A percentile compares a stretch with the other conserved stretches of the same genome.
These are phyloP conservation scores for Eucalyptus polyanthemos DNA, from an alignment of 345 rosid genomes.

Conservation along the genomic window DNA sequence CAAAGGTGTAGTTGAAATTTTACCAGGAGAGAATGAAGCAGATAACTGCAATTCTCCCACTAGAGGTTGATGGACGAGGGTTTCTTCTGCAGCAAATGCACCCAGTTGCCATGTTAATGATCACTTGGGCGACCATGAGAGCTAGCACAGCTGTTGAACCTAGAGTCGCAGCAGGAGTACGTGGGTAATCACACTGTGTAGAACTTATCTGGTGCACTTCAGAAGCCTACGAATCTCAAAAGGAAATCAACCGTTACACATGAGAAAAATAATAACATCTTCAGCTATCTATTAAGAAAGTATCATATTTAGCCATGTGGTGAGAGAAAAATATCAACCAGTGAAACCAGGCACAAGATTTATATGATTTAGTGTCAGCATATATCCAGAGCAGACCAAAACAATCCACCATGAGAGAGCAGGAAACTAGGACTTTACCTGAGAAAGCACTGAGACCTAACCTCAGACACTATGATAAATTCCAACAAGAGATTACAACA, in stretches of 20 bases:
- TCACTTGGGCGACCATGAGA: slow-evolving; percentile 56
- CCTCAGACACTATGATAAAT: neutral
- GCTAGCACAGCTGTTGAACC: slow-evolving; percentile 58
- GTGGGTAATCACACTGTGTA: slow-evolving; percentile 43
- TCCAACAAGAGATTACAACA: neutral
- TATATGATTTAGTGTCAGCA: neutral
- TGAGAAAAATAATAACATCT: neutral
- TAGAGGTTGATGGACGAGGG: slow-evolving; percentile 33
- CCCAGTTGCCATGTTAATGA: slow-evolving; percentile 43
- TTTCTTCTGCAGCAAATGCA: slow-evolving; percentile 74
- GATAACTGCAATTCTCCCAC: slow-evolving; percentile 50
- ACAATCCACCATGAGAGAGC: neutral
- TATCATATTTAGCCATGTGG: neutral
- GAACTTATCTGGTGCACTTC: slow-evolving; percentile 20
- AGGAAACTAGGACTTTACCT: neutral
- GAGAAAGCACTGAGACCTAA: neutral
- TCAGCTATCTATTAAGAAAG: neutral
- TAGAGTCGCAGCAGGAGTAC: slow-evolving; percentile 63
- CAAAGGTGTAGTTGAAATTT: neutral
- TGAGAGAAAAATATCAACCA: neutral
- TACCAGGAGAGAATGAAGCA: slow-evolving; percentile 83
- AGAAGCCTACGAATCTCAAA: slow-evolving; percentile 28
- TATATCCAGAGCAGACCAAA: neutral
- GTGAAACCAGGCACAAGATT: neutral
- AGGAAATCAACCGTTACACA: neutral